A percentile compares a stretch with the other conserved stretches of the same genome.
phyloP scores from a whole-genome alignment of 225 moss, liverwort and hornwort genomes.

The Physcomitrium patens region DNA sequence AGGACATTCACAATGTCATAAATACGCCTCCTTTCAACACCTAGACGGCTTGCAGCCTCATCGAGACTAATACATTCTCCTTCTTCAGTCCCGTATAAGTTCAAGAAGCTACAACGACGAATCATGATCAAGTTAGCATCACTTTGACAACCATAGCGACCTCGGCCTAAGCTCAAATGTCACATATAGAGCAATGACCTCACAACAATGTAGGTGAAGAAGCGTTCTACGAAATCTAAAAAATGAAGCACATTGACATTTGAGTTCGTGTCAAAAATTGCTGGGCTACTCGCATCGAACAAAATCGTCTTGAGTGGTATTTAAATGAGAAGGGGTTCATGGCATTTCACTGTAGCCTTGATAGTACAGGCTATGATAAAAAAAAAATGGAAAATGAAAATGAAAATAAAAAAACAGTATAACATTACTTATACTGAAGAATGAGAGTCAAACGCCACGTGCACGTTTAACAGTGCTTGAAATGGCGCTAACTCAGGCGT shows the following conservation, averaged over 20 bases:
- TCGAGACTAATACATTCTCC: conserved; percentile 93
- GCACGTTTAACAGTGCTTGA: background rate
- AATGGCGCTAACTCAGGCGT: background rate
- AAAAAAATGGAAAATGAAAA: too few species aligned
- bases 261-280: background rate
- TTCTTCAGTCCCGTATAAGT: conserved; percentile 79
- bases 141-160: conserved; percentile 6
- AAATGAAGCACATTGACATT: conserved; percentile 1
- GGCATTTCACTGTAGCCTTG: background rate
- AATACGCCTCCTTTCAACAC: conserved; percentile 95
- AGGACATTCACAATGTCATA: conserved; percentile 96
- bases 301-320: background rate
- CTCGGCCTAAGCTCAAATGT: background rate
- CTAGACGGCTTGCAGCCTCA: conserved; percentile 80
- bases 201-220: background rate
- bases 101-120: conserved; percentile 73
- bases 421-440: too few species aligned
- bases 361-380: background rate
- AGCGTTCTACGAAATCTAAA: background rate
- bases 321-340: background rate
- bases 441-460: background rate
- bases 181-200: background rate
- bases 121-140: conserved; percentile 15
- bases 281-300: background rate
- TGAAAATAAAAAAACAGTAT: too few species aligned